Percentiles rank a stretch among this genome's conserved stretches.
phyloP scores from a whole-genome alignment of 2,329 filamentous ascomycete genomes.

The Pseudogymnoascus verrucosus region DNA sequence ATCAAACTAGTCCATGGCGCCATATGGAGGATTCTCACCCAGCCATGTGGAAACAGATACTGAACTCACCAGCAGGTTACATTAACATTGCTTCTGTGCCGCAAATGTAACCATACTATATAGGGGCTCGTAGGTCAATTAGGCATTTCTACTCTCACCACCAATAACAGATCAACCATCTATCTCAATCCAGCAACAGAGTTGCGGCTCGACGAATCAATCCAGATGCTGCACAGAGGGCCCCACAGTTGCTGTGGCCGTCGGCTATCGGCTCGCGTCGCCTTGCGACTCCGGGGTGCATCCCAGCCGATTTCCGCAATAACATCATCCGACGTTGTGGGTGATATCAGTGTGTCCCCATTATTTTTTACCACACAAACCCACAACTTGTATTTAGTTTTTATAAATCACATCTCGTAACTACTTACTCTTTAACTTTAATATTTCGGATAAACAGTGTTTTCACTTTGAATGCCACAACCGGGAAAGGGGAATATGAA shows the following conservation, averaged over 20 bases:
- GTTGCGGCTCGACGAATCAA: neutral
- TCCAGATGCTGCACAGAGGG: neutral
- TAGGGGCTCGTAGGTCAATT: neutral
- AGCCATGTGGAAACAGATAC: neutral
- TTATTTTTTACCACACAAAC: neutral
- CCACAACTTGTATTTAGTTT: neutral
- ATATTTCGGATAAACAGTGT: neutral
- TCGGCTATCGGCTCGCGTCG: neutral
- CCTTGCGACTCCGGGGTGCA: neutral
- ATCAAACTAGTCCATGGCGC: neutral
- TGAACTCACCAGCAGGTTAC: neutral
- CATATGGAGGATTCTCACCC: neutral
- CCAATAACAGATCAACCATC: neutral
- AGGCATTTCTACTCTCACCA: neutral
- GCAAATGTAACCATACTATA: neutral
- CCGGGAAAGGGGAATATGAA: neutral
- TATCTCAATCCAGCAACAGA: neutral
- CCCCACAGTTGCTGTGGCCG: neutral
- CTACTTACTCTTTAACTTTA: neutral
- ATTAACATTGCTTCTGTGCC: neutral
- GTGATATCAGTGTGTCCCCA: neutral
- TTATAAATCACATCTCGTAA: neutral
- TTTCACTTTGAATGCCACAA: neutral
- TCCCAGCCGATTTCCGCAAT: neutral
- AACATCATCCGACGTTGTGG: neutral